A percentile compares a stretch with the other conserved stretches of the same genome.
These are phyloP conservation scores for Cyberlindnera petersonii DNA, from an alignment of 805 yeast genomes.

Conservation along the genomic window DNA sequence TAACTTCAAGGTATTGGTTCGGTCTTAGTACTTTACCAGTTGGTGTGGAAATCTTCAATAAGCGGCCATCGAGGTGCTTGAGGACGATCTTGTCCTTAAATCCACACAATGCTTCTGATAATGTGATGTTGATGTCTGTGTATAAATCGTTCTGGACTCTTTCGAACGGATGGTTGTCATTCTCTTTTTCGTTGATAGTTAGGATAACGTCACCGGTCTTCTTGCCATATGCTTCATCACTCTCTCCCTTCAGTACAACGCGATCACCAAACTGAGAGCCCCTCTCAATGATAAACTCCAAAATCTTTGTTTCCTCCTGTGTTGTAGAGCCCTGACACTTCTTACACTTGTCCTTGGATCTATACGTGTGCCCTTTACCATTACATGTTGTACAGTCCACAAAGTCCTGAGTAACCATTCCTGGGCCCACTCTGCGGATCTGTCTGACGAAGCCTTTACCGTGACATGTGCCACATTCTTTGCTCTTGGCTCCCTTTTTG, in stretches of 20 bases:
- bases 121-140: slow-evolving; percentile 54
- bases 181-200: slow-evolving; percentile 41
- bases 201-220: slow-evolving; percentile 76
- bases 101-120: slow-evolving; percentile 85
- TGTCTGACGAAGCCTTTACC: slow-evolving; percentile 66
- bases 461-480: slow-evolving; percentile 61
- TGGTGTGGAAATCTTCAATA: slow-evolving; percentile 59
- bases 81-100: slow-evolving; percentile 58
- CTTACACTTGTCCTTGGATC: slow-evolving; percentile 71
- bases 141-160: slow-evolving; percentile 64
- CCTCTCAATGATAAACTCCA: slow-evolving; percentile 72
- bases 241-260: slow-evolving; percentile 59
- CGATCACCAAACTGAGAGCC: slow-evolving; percentile 66
- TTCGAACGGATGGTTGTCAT: slow-evolving; percentile 36
- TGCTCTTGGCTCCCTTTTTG: slow-evolving; percentile 50
- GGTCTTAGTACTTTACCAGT: slow-evolving; percentile 81
- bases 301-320: slow-evolving; percentile 59
- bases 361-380: slow-evolving; percentile 61
- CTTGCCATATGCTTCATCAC: slow-evolving; percentile 75
- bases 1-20: slow-evolving; percentile 58
- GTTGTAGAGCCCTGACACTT: slow-evolving; percentile 65
- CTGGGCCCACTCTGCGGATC: slow-evolving; percentile 66
- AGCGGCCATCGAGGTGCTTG: slow-evolving; percentile 77
- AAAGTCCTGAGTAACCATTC: slow-evolving; percentile 60
- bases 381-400: slow-evolving; percentile 64